Evolutionary conservation across 2,329 filamentous ascomycete species (phyloP), one percentile per base, ranked within the genome.

Genomic region (Talaromyces verruculosus): DNA sequence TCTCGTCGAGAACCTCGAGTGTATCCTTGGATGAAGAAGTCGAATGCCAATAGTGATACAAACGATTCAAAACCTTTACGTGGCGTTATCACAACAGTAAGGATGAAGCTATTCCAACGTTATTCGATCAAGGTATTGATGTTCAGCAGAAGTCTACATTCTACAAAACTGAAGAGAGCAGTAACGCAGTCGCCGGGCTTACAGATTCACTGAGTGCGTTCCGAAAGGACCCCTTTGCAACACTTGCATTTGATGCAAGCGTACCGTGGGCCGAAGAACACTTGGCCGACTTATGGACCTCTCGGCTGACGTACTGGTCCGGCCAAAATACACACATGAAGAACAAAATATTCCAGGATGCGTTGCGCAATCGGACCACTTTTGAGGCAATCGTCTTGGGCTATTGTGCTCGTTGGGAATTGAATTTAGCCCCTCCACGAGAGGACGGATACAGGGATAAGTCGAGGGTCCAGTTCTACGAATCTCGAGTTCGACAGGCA

Each of bases 241-340:
- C 71, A 43, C 68, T 78, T 8, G 73, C 76, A 2, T 69, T 74
- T 15, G 65, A 66, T 25, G 2, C 35, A 17, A 66, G 61, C 30
- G 51, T 66, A 2, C 49, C 61, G 35, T 66, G 65, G 65, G 60
- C 60, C 30, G 74, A 76, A 33, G 67, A 75, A 49, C 73, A 76
- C 45, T 69, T 80, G 49, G 70, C 71, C 3, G 75, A 79, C 53
- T 74, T 72, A 53, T 80, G 77, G 77, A 73, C 70, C 1, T 74
- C 69, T 58, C 76, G 74, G 53, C 69, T 80, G 58, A 72, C 72
- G 0, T 80, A 80, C 64, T 80, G 78, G 78, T 80, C 79, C 8
- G 78, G 79, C 1, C 75, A 78, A 64, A 80, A 80, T 63, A 63
- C 68, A 30, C 70, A 76, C 41, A 68, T 80, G 28, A 80, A 80